Evolutionary conservation across 768 basidiomycete genomes (phyloP).

Genomic region (Cytidiella melzeri): DNA sequence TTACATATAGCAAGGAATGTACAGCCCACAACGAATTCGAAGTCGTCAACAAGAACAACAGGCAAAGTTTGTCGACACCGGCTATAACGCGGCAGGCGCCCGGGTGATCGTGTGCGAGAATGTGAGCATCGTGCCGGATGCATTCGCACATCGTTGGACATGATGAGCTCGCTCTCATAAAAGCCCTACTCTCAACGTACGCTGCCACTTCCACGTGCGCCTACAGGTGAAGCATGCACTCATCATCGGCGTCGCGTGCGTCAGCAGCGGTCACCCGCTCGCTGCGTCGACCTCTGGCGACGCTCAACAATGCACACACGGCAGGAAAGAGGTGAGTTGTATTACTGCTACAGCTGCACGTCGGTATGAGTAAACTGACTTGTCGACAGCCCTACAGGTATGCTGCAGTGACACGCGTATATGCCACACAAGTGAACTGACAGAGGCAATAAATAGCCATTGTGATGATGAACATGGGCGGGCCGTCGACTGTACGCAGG

Average conservation of each 20-base stretch:
- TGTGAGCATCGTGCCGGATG: too few relatives aligned
- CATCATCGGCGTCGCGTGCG: conserved; percentile 1
- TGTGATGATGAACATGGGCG: conserved; percentile 99
- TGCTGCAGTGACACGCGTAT: conserved; percentile 2
- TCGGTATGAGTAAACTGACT: conserved; percentile 9
- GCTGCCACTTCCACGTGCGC: not conserved
- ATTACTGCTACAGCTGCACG: not conserved
- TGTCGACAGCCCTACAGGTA: conserved; percentile 22
- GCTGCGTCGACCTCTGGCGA: conserved; percentile 29
- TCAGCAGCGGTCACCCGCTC: not conserved
- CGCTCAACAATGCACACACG: conserved; percentile 33
- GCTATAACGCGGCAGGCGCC: too few relatives aligned
- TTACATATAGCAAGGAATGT: too few relatives aligned
- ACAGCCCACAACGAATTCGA: too few relatives aligned
- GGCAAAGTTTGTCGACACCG: too few relatives aligned
- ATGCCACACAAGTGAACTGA: not conserved
- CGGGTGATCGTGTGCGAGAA: not conserved
- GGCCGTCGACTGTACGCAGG: conserved; percentile 78
- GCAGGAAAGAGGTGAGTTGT: conserved; percentile 39
- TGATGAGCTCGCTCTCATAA: conserved; percentile 4
- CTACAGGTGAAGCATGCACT: conserved; percentile 2
- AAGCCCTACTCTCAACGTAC: conserved; percentile 3
- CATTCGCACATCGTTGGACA: conserved; percentile 5
- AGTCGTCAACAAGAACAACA: too few relatives aligned
- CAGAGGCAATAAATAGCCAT: conserved; percentile 57